Evolutionary conservation across 2,329 filamentous ascomycete species (phyloP).

Genomic region (Colletotrichum cordylinicola): DNA sequence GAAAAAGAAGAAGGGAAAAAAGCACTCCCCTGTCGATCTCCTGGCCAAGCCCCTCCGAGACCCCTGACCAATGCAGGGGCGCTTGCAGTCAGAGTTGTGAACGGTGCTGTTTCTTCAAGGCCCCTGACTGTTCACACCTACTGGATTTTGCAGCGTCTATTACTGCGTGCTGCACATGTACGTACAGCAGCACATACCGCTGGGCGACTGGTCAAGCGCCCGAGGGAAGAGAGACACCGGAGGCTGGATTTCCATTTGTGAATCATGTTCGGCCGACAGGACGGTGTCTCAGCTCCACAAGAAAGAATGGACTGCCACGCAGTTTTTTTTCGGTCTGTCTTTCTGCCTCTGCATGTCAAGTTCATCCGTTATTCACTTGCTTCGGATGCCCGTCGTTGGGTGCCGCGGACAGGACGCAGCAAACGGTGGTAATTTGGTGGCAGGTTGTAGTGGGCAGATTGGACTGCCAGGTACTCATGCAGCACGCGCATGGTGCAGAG

Average conservation of each 20-base stretch:
- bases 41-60: background rate
- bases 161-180: background rate
- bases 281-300: conserved; percentile 5
- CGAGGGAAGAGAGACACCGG: background rate
- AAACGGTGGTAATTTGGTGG: conserved; percentile 8
- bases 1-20: background rate
- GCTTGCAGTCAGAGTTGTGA: background rate
- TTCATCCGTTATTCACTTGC: background rate
- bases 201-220: background rate
- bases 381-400: background rate
- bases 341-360: background rate
- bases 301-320: conserved; percentile 11
- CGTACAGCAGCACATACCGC: background rate
- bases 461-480: background rate
- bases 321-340: too few species aligned
- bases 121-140: background rate
- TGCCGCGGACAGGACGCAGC: background rate
- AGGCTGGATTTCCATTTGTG: background rate
- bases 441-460: background rate
- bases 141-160: background rate
- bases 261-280: background rate
- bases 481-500: background rate
- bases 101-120: background rate
- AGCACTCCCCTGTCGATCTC: conserved; percentile 5
- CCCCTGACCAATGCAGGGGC: conserved; percentile 18